Percentiles rank a stretch among this genome's conserved stretches.
Evolutionary conservation across 176 grass and related monocot genomes (phyloP).

Genomic region (Pontederia paniculata): DNA sequence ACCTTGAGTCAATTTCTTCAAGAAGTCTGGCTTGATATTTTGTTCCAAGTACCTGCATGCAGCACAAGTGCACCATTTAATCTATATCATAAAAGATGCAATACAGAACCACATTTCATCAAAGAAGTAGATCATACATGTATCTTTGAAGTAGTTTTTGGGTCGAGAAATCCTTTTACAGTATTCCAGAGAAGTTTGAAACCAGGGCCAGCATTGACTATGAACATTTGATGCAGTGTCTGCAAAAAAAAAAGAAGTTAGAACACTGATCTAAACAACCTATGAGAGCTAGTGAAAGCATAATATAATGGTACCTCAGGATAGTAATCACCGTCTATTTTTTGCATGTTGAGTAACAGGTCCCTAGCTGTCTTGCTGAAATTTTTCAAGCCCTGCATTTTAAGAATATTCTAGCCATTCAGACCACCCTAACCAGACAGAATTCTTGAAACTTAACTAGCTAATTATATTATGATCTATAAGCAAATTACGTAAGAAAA

Average conservation of each 20-base stretch:
- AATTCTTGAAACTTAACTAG: background rate
- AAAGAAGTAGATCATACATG: constrained; percentile 46
- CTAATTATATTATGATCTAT: background rate
- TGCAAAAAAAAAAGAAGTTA: constrained; percentile 25
- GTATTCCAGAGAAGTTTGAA: constrained; percentile 96
- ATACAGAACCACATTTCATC: background rate
- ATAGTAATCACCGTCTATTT: constrained; percentile 94
- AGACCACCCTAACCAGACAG: constrained; percentile 1
- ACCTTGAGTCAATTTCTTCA: constrained; percentile 84
- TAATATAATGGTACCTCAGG: constrained; percentile 54
- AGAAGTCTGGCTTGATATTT: constrained; percentile 79
- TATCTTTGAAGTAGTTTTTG: constrained; percentile 96
- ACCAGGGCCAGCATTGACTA: constrained; percentile 73
- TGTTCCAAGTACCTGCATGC: constrained; percentile 57
- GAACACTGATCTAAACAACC: background rate
- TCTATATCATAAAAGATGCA: constrained; percentile 11
- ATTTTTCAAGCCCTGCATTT: constrained; percentile 80
- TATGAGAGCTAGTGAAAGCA: background rate
- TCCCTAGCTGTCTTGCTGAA: constrained; percentile 81
- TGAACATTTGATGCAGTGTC: constrained; percentile 98
- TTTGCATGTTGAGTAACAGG: constrained; percentile 62
- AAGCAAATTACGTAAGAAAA: background rate
- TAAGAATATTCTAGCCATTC: background rate
- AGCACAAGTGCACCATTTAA: background rate
- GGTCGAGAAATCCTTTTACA: constrained; percentile 89